These are phyloP conservation scores for Articulospora tetracladia DNA, from an alignment of 495 filamentous ascomycete species.

Conservation along the genomic window DNA sequence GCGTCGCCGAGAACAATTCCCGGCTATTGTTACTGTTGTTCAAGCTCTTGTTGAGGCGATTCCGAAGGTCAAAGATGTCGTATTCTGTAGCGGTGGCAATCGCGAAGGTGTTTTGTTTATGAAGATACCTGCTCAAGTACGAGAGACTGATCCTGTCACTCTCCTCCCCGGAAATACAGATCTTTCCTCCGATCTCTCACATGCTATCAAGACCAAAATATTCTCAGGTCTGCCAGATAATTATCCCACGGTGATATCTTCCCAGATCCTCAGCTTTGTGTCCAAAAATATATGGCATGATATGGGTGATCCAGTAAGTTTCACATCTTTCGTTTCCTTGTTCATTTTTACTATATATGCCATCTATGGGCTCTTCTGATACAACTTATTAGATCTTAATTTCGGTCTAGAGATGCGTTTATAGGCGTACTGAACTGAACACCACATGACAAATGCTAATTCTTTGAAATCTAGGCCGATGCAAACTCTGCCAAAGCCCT, in stretches of 20 bases:
- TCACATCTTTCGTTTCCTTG: background rate
- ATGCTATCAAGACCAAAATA: constrained; percentile 43
- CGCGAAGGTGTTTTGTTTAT: constrained; percentile 77
- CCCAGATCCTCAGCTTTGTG: constrained; percentile 38
- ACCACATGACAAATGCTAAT: too few species aligned
- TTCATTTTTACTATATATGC: background rate
- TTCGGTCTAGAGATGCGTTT: too few species aligned
- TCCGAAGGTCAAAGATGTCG: constrained; percentile 65
- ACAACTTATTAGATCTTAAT: too few species aligned
- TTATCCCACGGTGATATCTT: constrained; percentile 34
- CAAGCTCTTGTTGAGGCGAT: constrained; percentile 65
- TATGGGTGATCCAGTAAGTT: constrained; percentile 31
- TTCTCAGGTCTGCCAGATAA: constrained; percentile 47
- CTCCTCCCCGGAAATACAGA: constrained; percentile 41
- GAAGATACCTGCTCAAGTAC: constrained; percentile 52
- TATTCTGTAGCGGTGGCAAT: constrained; percentile 83
- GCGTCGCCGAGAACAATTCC: constrained; percentile 74
- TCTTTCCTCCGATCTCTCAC: constrained; percentile 34
- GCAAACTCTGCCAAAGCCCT: constrained; percentile 65
- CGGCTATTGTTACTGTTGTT: constrained; percentile 77
- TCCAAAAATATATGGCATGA: constrained; percentile 42
- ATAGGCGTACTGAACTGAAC: too few species aligned
- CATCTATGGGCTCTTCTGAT: background rate
- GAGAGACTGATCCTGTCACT: constrained; percentile 61
- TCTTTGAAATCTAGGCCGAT: constrained; percentile 21